Conservation (phyloP, 73 alveolate species). For the Paramecium octaurelia region DNA sequence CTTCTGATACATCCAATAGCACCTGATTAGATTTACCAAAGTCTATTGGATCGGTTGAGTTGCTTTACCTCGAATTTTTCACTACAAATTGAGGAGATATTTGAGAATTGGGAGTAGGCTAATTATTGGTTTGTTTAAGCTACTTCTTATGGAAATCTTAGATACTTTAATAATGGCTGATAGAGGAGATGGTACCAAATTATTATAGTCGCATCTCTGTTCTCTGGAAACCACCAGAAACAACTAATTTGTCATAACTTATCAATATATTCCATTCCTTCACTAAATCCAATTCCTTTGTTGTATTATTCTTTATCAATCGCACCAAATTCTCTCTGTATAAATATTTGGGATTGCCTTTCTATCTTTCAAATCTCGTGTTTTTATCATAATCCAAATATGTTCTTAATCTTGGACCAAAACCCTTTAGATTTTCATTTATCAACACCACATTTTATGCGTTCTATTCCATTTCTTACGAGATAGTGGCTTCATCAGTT, state of each 20-base stretch:
- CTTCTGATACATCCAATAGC: background rate
- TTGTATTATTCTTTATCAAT: background rate
- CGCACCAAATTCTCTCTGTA: background rate
- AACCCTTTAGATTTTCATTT: slow-evolving; percentile 24
- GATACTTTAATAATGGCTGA: slow-evolving; percentile 24
- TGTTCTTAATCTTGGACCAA: slow-evolving; percentile 6
- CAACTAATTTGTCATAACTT: background rate
- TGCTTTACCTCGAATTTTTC: slow-evolving; percentile 17
- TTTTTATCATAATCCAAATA: slow-evolving; percentile 38
- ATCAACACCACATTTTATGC: background rate
- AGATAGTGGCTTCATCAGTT: background rate
- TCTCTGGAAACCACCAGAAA: background rate
- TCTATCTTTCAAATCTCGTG: background rate
- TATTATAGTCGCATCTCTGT: background rate
- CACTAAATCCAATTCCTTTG: background rate
- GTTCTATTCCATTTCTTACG: background rate
- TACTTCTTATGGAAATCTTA: slow-evolving; percentile 22
- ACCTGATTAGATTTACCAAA: slow-evolving; percentile 4
- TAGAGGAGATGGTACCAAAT: slow-evolving; percentile 30
- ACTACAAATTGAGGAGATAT: slow-evolving; percentile 11
- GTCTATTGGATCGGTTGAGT: background rate
- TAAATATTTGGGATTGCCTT: slow-evolving; percentile 21
- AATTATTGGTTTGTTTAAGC: background rate
- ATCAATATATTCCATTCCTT: slow-evolving; percentile 16
- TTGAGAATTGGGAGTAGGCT: background rate